Percentiles rank a stretch among this genome's conserved stretches.
Conservation (phyloP, 768 basidiomycete genomes). For the Suillus variegatus region DNA sequence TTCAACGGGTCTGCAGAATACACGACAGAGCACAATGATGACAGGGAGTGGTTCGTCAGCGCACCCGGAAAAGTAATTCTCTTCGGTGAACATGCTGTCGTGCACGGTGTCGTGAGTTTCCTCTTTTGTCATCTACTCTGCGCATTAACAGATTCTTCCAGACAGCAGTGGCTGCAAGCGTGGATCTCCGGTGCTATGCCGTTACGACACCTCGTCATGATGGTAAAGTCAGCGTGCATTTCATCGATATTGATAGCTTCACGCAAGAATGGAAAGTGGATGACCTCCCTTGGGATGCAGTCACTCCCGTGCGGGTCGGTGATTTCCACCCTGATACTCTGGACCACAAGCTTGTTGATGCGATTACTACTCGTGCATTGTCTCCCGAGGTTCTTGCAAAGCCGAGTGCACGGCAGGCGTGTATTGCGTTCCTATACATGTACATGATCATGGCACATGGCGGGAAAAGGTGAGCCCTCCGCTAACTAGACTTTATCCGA, state of each 20-base stretch:
- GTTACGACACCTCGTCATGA: constrained; percentile 76
- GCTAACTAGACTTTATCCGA: constrained; percentile 13
- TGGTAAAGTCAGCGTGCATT: constrained; percentile 69
- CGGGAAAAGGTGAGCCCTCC: constrained; percentile 52
- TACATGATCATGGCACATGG: constrained; percentile 76
- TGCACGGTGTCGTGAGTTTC: constrained; percentile 87
- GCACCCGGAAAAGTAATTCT: constrained; percentile 98
- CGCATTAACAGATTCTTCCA: constrained; percentile 3
- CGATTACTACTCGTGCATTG: constrained; percentile 54
- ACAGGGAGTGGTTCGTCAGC: constrained; percentile 82
- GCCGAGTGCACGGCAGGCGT: constrained; percentile 45
- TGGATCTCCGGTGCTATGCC: constrained; percentile 94
- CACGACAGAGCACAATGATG: constrained; percentile 24
- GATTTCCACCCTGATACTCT: constrained; percentile 63
- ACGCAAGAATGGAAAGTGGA: constrained; percentile 81
- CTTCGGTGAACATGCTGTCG: constrained; percentile 98
- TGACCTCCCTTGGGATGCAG: constrained; percentile 77
- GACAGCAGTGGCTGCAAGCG: constrained; percentile 54
- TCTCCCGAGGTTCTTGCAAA: constrained; percentile 33
- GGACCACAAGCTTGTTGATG: constrained; percentile 72
- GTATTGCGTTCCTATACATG: constrained; percentile 86
- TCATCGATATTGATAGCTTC: constrained; percentile 78
- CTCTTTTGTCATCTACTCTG: constrained; percentile 11
- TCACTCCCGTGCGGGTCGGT: constrained; percentile 52
- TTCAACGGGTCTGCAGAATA: constrained; percentile 28